Percentiles rank a stretch among this genome's conserved stretches.
Conservation (phyloP, 2,329 filamentous ascomycete species). For the Monosporascus sp. region DNA sequence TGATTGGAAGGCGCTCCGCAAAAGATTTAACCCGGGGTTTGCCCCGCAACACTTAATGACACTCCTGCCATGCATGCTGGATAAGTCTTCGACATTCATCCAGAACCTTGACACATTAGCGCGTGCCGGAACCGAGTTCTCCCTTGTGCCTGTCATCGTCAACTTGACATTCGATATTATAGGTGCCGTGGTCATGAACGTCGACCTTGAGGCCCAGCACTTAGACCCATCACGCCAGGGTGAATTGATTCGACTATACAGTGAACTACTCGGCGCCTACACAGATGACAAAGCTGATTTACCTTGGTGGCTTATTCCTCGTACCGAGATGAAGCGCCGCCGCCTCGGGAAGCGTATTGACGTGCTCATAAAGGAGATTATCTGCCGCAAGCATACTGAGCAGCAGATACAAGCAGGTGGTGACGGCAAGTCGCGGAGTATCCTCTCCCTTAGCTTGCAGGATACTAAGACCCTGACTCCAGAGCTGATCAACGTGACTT, state of each 20-base stretch:
- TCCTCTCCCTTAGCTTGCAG: slow-evolving; percentile 29
- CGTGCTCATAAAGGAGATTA: slow-evolving; percentile 16
- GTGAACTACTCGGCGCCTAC: slow-evolving; percentile 19
- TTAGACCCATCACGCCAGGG: slow-evolving; percentile 15
- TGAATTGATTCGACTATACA: slow-evolving; percentile 24
- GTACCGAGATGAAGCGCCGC: slow-evolving; percentile 3
- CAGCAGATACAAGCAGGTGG: neutral
- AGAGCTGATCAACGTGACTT: slow-evolving; percentile 24
- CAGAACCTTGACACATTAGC: slow-evolving; percentile 25
- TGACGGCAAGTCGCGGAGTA: slow-evolving; percentile 20
- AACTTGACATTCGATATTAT: slow-evolving; percentile 36
- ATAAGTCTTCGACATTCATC: slow-evolving; percentile 28
- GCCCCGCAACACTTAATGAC: slow-evolving; percentile 34
- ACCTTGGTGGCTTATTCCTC: slow-evolving; percentile 10
- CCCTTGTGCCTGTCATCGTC: slow-evolving; percentile 17
- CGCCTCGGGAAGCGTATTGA: slow-evolving; percentile 13
- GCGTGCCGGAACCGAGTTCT: slow-evolving; percentile 20
- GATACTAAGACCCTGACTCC: slow-evolving; percentile 22
- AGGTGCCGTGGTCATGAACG: slow-evolving; percentile 28
- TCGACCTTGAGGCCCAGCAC: slow-evolving; percentile 29
- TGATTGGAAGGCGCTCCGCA: slow-evolving; percentile 29
- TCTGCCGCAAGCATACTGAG: slow-evolving; percentile 19
- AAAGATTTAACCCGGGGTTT: slow-evolving; percentile 33
- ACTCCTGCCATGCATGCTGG: slow-evolving; percentile 31
- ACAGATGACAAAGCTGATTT: slow-evolving; percentile 5